phyloP scores from a whole-genome alignment of 2,329 filamentous ascomycete species.

The Trichoderma guizhouense region DNA sequence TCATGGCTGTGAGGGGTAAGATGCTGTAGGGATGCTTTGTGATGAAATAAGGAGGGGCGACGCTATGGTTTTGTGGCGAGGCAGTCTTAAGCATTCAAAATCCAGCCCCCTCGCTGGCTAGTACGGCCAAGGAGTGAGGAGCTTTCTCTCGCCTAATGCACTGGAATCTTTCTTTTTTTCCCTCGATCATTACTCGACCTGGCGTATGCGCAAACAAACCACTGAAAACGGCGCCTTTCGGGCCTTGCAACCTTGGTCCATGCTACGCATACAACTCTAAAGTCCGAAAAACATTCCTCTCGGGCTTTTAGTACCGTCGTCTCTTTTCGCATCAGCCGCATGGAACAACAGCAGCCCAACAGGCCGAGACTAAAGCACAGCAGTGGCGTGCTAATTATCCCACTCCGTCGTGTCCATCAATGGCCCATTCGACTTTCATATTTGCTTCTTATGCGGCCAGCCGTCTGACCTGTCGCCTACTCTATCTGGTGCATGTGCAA shows the following conservation, averaged over 20 bases:
- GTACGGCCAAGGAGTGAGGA: not conserved
- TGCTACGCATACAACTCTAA: not conserved
- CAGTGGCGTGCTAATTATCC: not conserved
- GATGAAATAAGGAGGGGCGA: conserved; percentile 10
- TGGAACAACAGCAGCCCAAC: not conserved
- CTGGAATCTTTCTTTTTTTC: conserved; percentile 7
- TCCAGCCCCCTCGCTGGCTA: conserved; percentile 7
- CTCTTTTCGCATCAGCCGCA: not conserved
- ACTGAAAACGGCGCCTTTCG: not conserved
- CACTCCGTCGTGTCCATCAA: not conserved
- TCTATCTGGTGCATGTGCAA: not conserved
- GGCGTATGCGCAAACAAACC: not conserved
- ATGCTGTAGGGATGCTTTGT: conserved; percentile 3
- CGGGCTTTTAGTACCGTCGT: not conserved
- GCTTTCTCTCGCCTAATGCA: conserved; percentile 5
- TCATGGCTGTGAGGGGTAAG: conserved; percentile 9
- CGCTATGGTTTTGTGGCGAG: conserved; percentile 13
- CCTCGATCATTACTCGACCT: not conserved
- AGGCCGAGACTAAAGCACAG: not conserved
- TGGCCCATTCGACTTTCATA: not conserved
- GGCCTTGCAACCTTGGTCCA: not conserved
- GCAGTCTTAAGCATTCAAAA: conserved; percentile 3
- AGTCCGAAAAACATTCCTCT: conserved; percentile 8
- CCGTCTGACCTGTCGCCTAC: conserved; percentile 19
- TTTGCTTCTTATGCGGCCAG: conserved; percentile 10